A percentile compares a stretch with the other conserved stretches of the same genome.
phyloP scores from a whole-genome alignment of 345 rosid genomes.

The Turnera subulata region DNA sequence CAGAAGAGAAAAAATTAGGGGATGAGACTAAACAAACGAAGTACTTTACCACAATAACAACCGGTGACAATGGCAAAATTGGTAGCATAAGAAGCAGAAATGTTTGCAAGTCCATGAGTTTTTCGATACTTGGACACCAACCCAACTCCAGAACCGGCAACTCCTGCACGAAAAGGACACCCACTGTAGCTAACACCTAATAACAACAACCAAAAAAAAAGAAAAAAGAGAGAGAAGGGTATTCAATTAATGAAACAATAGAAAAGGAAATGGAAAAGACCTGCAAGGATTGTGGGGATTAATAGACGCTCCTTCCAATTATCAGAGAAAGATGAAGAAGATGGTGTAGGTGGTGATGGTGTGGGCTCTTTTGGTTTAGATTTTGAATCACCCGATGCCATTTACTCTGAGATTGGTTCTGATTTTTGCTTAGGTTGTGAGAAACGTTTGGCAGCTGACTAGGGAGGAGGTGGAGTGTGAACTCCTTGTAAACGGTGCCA shows the following conservation, averaged over 20 bases:
- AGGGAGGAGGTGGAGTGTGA: not conserved
- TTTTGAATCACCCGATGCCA: constrained; percentile 36
- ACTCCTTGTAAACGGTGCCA: not conserved
- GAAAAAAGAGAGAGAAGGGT: not conserved
- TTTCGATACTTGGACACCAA: constrained; percentile 57
- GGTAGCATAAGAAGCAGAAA: constrained; percentile 58
- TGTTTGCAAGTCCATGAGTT: constrained; percentile 54
- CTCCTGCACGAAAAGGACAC: constrained; percentile 31
- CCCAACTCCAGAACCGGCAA: constrained; percentile 68
- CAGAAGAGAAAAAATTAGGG: too few species aligned
- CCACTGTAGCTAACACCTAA: not conserved
- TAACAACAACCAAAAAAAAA: too few species aligned
- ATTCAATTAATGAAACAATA: not conserved
- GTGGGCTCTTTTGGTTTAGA: constrained; percentile 15
- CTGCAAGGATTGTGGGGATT: constrained; percentile 61
- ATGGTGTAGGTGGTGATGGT: constrained; percentile 18
- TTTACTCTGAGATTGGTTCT: constrained; percentile 8
- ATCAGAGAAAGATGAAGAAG: constrained; percentile 33
- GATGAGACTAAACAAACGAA: too few species aligned
- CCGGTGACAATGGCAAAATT: constrained; percentile 66
- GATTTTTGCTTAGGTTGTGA: not conserved
- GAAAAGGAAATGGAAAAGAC: constrained; percentile 15
- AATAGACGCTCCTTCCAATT: constrained; percentile 56
- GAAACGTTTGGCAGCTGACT: not conserved
- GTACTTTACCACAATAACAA: constrained; percentile 65